A percentile compares a stretch with the other conserved stretches of the same genome.
These are phyloP conservation scores for Yamadazyma sp. DNA, from an alignment of 1,139 yeast species.

Conservation along the genomic window DNA sequence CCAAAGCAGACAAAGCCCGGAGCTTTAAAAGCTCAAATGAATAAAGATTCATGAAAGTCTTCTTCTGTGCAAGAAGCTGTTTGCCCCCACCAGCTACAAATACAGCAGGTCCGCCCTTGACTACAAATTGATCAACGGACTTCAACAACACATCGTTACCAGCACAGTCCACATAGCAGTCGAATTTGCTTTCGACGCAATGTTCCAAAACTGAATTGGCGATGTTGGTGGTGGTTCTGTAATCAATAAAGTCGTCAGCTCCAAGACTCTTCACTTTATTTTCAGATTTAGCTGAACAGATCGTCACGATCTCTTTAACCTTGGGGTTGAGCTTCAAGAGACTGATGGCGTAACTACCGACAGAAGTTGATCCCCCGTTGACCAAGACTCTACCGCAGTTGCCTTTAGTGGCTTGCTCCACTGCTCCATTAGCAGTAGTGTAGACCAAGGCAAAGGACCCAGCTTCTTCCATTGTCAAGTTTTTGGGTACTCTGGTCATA, in stretches of 20 bases:
- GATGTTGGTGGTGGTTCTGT: constrained; percentile 30
- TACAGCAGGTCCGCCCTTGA: constrained; percentile 38
- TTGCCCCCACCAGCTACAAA: constrained; percentile 53
- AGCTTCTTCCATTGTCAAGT: constrained; percentile 52
- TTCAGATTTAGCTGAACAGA: constrained; percentile 32
- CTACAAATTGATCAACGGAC: constrained; percentile 2
- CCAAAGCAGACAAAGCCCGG: constrained; percentile 7
- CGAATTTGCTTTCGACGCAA: constrained; percentile 32
- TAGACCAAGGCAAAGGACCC: constrained; percentile 58
- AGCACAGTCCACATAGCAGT: constrained; percentile 31
- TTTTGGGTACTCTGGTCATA: constrained; percentile 47
- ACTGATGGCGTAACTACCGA: constrained; percentile 63
- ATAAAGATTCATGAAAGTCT: not conserved
- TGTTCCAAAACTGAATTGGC: constrained; percentile 24
- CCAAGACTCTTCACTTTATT: constrained; percentile 48
- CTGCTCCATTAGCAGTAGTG: constrained; percentile 54
- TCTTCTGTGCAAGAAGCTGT: not conserved
- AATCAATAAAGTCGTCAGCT: constrained; percentile 53
- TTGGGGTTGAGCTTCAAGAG: constrained; percentile 47
- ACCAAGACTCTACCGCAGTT: constrained; percentile 43
- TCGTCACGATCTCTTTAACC: constrained; percentile 46
- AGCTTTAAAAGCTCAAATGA: constrained; percentile 6
- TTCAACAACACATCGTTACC: constrained; percentile 25
- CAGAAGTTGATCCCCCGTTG: constrained; percentile 75
- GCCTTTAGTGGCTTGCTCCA: constrained; percentile 18